A percentile compares a stretch with the other conserved stretches of the same genome.
Conservation (phyloP, 2,329 filamentous ascomycete species). For the Clarireedia paspali region DNA sequence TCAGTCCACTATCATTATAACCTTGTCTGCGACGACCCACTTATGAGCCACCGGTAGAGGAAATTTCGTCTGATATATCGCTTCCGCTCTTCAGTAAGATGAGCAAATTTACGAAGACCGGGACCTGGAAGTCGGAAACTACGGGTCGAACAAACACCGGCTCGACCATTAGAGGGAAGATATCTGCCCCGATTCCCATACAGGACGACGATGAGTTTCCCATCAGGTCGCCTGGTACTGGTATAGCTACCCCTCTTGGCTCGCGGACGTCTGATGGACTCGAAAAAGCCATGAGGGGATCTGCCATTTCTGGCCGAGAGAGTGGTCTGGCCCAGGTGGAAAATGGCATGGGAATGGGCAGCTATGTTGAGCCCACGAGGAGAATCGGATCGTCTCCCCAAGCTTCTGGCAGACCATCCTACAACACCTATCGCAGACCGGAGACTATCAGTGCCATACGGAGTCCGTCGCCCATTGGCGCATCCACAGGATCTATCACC, state of each 20-base stretch:
- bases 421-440: constrained; percentile 12
- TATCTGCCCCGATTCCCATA: constrained; percentile 55
- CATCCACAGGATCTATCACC: constrained; percentile 31
- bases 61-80: not conserved
- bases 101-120: constrained; percentile 22
- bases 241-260: constrained; percentile 30
- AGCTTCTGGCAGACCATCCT: constrained; percentile 12
- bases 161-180: constrained; percentile 45
- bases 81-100: constrained; percentile 14
- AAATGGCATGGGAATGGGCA: constrained; percentile 6
- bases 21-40: constrained; percentile 13
- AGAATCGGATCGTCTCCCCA: constrained; percentile 1
- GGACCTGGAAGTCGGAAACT: constrained; percentile 19
- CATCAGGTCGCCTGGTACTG: constrained; percentile 37
- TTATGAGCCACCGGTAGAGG: constrained; percentile 3
- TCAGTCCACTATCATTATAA: constrained; percentile 2
- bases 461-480: constrained; percentile 16
- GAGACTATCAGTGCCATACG: not conserved
- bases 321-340: constrained; percentile 13
- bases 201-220: constrained; percentile 48
- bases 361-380: constrained; percentile 1
- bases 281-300: constrained; percentile 6
- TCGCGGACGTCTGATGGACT: constrained; percentile 12
- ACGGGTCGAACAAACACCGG: constrained; percentile 29
- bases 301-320: constrained; percentile 5